A percentile compares a stretch with the other conserved stretches of the same genome.
Evolutionary conservation across 2,329 filamentous ascomycete species (phyloP).

Genomic region (Fusarium algeriense): DNA sequence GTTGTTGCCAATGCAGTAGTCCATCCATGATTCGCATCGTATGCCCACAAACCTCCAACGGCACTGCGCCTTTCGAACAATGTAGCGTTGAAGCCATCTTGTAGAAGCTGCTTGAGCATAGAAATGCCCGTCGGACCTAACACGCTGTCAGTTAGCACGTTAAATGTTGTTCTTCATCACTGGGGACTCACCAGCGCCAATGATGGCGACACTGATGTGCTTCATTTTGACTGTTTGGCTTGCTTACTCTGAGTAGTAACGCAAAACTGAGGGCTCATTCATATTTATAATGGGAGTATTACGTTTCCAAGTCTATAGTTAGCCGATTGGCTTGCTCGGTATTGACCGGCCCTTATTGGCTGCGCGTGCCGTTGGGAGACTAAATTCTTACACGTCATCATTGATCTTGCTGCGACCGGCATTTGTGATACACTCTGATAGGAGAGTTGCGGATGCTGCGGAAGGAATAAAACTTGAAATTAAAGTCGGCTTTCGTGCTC

Average conservation of each 20-base stretch:
- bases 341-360: neutral
- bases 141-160: accelerated
- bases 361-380: neutral
- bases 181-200: constrained; percentile 6
- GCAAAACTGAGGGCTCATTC: neutral
- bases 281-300: neutral
- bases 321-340: neutral
- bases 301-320: neutral
- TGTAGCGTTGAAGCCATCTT: constrained; percentile 17
- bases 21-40: constrained; percentile 15
- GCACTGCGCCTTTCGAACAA: constrained; percentile 11
- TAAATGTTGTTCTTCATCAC: accelerated
- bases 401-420: neutral
- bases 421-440: neutral
- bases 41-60: constrained; percentile 21
- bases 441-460: neutral
- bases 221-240: neutral
- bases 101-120: constrained; percentile 25
- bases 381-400: neutral
- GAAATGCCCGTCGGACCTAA: constrained; percentile 27
- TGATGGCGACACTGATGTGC: neutral
- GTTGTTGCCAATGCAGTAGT: constrained; percentile 4
- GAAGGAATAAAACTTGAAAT: neutral
- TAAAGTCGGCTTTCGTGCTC: too few species aligned
- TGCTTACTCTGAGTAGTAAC: accelerated